Evolutionary conservation across 352 stramenopile genomes (phyloP).

Genomic region (Pythium aquatile): DNA sequence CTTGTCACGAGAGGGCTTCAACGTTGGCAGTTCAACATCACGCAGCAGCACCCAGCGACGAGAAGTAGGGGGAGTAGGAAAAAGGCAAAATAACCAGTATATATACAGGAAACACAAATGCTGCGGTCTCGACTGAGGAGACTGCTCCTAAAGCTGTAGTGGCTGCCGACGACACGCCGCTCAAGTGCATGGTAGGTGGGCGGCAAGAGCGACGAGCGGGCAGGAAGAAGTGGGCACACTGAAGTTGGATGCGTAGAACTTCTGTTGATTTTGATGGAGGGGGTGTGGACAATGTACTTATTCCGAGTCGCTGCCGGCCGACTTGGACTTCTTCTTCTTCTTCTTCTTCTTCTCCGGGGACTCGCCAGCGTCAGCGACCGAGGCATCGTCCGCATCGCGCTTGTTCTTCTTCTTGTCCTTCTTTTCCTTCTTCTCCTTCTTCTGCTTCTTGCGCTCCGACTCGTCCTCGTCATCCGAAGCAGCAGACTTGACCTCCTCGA

Average conservation of each 20-base stretch:
- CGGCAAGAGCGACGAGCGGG: background rate
- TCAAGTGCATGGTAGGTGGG: slow-evolving; percentile 2
- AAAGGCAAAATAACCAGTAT: slow-evolving; percentile 16
- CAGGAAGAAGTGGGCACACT: slow-evolving; percentile 5
- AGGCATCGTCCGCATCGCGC: slow-evolving; percentile 51
- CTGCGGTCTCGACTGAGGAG: background rate
- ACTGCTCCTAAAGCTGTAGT: slow-evolving; percentile 8
- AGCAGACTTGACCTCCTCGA: slow-evolving; percentile 52
- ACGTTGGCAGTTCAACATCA: background rate
- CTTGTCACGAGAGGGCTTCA: background rate
- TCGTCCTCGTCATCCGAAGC: slow-evolving; percentile 38
- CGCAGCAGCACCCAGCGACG: background rate
- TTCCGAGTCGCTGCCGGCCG: slow-evolving; percentile 69
- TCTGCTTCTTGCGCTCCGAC: slow-evolving; percentile 49
- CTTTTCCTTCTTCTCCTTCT: slow-evolving; percentile 64
- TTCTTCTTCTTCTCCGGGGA: slow-evolving; percentile 87
- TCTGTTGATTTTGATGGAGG: slow-evolving; percentile 9
- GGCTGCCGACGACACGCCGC: background rate
- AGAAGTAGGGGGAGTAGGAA: background rate
- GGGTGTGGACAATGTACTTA: slow-evolving; percentile 30
- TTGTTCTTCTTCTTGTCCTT: slow-evolving; percentile 79
- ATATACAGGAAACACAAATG: slow-evolving; percentile 21
- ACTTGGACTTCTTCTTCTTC: slow-evolving; percentile 89
- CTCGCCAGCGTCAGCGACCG: slow-evolving; percentile 45
- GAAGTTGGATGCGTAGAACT: slow-evolving; percentile 12